Evolutionary conservation across 805 yeast genomes (phyloP).

Genomic region (Metschnikowia lunata): DNA sequence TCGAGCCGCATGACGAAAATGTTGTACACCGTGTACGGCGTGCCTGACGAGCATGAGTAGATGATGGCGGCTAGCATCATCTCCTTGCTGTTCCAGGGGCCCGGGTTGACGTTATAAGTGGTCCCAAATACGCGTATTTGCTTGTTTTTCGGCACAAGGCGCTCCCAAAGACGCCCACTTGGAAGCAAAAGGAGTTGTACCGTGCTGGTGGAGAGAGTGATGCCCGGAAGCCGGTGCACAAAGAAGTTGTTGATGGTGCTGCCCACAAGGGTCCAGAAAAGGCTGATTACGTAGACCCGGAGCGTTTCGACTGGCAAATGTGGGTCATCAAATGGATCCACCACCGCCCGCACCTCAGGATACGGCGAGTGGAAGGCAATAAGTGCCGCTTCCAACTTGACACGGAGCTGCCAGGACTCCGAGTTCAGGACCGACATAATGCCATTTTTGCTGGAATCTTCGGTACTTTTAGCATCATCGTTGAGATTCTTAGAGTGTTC

Average conservation of each 20-base stretch:
- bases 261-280: slow-evolving; percentile 50
- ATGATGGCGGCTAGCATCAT: slow-evolving; percentile 44
- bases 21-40: slow-evolving; percentile 40
- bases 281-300: slow-evolving; percentile 51
- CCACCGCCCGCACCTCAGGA: slow-evolving; percentile 63
- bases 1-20: slow-evolving; percentile 42
- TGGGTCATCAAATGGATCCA: slow-evolving; percentile 55
- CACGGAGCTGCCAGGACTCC: slow-evolving; percentile 28
- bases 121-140: slow-evolving; percentile 22
- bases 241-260: slow-evolving; percentile 55
- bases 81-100: slow-evolving; percentile 42
- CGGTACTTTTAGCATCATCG: background rate
- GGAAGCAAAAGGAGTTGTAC: slow-evolving; percentile 39
- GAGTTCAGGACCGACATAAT: background rate
- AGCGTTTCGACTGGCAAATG: slow-evolving; percentile 46
- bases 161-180: slow-evolving; percentile 39
- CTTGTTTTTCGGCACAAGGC: slow-evolving; percentile 22
- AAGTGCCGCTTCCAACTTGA: slow-evolving; percentile 41
- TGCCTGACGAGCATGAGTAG: slow-evolving; percentile 39
- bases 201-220: slow-evolving; percentile 37
- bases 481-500: background rate
- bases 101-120: slow-evolving; percentile 33
- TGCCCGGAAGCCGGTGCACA: slow-evolving; percentile 50
- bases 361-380: slow-evolving; percentile 49
- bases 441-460: background rate